Conservation (phyloP, 1,284 basidiomycete genomes). For the Phylloboletellus chloephorus region DNA sequence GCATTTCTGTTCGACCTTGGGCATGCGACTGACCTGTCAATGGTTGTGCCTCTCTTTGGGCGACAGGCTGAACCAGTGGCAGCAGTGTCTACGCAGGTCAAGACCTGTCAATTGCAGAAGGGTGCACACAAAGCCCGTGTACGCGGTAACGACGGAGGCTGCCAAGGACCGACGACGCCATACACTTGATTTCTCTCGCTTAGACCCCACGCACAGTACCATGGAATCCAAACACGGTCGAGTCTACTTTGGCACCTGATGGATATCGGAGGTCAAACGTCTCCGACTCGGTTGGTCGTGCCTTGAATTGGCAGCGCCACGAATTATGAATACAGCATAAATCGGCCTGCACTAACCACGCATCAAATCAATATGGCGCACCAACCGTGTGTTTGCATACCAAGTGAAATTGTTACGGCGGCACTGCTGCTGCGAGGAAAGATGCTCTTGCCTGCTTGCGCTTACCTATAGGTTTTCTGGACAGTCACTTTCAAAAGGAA, state of each 20-base stretch:
- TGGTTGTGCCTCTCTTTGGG: too few species aligned
- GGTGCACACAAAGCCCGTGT: conserved; percentile 1
- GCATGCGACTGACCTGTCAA: conserved; percentile 11
- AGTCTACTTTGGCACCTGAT: conserved; percentile 10
- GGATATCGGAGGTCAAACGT: conserved; percentile 20
- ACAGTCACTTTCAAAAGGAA: too few species aligned
- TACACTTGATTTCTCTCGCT: conserved; percentile 8
- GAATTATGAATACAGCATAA: conserved; percentile 2
- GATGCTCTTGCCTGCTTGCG: too few species aligned
- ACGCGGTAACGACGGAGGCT: conserved; percentile 20
- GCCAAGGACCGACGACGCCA: conserved; percentile 18
- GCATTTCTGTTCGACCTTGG: background rate
- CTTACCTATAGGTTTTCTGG: too few species aligned
- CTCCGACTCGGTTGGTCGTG: conserved; percentile 21
- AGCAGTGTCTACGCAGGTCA: too few species aligned
- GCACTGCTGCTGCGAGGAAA: too few species aligned
- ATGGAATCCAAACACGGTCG: conserved; percentile 1
- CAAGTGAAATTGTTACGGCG: too few species aligned
- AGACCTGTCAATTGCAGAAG: too few species aligned
- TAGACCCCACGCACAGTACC: conserved; percentile 1
- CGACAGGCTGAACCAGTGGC: too few species aligned
- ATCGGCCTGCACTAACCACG: too few species aligned
- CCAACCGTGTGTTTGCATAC: too few species aligned
- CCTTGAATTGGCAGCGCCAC: conserved; percentile 2
- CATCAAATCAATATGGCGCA: too few species aligned